phyloP scores from a whole-genome alignment of 192 early-diverging fungal genomes.

The Entomortierella beljakovae region DNA sequence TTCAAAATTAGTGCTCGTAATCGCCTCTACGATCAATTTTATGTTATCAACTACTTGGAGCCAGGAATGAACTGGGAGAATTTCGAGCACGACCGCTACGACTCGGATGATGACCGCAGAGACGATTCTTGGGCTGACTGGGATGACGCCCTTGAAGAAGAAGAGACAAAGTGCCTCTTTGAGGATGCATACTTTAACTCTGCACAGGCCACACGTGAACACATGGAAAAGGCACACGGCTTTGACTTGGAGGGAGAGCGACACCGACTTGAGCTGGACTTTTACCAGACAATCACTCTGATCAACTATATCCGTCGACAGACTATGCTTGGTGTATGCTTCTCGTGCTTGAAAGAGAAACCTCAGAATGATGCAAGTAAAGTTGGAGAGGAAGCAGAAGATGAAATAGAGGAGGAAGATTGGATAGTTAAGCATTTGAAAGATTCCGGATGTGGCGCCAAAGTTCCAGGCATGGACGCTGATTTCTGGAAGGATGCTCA shows the following conservation, averaged over 20 bases:
- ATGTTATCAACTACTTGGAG: constrained; percentile 92
- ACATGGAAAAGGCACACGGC: constrained; percentile 79
- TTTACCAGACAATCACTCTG: constrained; percentile 85
- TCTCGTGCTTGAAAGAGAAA: constrained; percentile 65
- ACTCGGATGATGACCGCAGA: constrained; percentile 75
- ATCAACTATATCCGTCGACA: constrained; percentile 89
- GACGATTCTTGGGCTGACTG: constrained; percentile 86
- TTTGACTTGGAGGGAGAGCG: constrained; percentile 80
- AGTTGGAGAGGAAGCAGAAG: constrained; percentile 9
- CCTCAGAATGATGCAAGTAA: constrained; percentile 57
- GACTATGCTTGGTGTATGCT: constrained; percentile 73
- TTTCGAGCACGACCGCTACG: constrained; percentile 82
- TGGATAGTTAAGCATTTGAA: constrained; percentile 75
- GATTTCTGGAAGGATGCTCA: constrained; percentile 82
- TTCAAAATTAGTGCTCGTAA: constrained; percentile 94
- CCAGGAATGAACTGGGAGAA: constrained; percentile 93
- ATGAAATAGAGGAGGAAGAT: constrained; percentile 10
- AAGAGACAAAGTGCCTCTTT: constrained; percentile 85
- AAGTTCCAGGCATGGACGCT: constrained; percentile 63
- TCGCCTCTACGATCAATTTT: constrained; percentile 92
- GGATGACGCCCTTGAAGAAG: constrained; percentile 73
- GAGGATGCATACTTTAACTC: constrained; percentile 72
- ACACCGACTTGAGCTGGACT: constrained; percentile 69
- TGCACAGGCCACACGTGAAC: constrained; percentile 72
- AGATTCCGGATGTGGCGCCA: constrained; percentile 60